Base-by-base conservation (phyloP, 768 basidiomycete species). In the Roridomyces roridus region DNA sequence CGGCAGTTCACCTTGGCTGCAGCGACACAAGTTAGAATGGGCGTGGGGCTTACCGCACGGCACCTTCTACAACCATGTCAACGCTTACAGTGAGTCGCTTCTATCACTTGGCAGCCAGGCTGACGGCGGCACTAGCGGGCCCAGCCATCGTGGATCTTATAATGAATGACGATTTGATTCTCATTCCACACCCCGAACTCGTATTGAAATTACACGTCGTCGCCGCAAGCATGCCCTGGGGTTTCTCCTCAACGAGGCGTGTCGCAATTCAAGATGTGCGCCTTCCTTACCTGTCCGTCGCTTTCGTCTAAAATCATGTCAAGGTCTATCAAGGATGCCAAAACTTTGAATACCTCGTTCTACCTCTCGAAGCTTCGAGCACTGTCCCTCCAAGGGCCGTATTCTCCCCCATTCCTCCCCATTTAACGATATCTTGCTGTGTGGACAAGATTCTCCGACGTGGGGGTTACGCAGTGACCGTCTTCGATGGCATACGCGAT, bases 11-110 rank as follows among this genome's bases (percentile, higher is more conserved):
- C 14, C 29, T 31, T 14, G 29, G 29, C 29, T 14, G 14, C n/a
- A 55, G 54, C 46, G 46, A n/a, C 5, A 36, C 25, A 24, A 26
- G 4, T 31, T 55, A 11, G 54, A 55, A 29, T 48, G 54, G 54
- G 21, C 39, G 6, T 55, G 54, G 46, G 54, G 54, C 2, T 46
- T 55, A 14, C 21, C 11, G 12, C 39, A 42, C 8, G 24, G 20
- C 9, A 34, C 6, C 4, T 23, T 55, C 5, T 39, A 55, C 39
- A 39, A 55, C 2, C 40, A 55, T 26, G 3, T 55, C 1, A 3
- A 7, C 2, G n/a, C 24, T 6, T 55, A 37, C 15, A 4, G 54
- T 55, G n/a, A 10, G 46, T 21, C 7, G 14, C 6, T 7, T 5
- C 14, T 2, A 17, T 23, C 14, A 1, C 25, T 5, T 15, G 5